These are phyloP conservation scores for Neurospora tetraspora DNA, from an alignment of 495 filamentous ascomycete species.

Conservation along the genomic window DNA sequence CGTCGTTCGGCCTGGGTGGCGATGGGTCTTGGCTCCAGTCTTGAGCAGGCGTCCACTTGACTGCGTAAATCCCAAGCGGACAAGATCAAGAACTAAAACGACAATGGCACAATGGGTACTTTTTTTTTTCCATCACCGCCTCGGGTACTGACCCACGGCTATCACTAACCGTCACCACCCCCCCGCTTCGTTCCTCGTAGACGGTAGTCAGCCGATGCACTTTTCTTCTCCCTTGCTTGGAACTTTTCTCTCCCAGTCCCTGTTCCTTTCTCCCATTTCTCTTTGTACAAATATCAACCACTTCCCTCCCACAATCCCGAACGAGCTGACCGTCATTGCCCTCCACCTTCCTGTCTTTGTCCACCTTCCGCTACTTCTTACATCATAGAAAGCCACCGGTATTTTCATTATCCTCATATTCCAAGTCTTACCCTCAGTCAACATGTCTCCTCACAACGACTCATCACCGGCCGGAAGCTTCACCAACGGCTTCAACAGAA, in stretches of 20 bases:
- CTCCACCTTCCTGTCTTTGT: not conserved
- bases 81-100: slow-evolving; percentile 3
- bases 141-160: slow-evolving; percentile 10
- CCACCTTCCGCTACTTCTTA: not conserved
- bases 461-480: slow-evolving; percentile 39
- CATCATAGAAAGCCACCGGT: not conserved
- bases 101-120: slow-evolving; percentile 8
- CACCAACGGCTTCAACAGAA: slow-evolving; percentile 34
- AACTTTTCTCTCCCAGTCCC: not conserved
- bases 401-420: not conserved
- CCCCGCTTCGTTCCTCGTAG: slow-evolving; percentile 6
- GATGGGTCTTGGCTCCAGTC: slow-evolving; percentile 3
- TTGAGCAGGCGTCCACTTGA: slow-evolving; percentile 8
- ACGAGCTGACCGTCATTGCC: not conserved
- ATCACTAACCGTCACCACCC: slow-evolving; percentile 9
- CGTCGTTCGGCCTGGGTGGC: slow-evolving; percentile 15
- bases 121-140: slow-evolving; percentile 7
- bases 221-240: not conserved
- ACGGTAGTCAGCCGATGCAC: not conserved
- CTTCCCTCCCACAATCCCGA: slow-evolving; percentile 4
- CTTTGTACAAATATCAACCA: slow-evolving; percentile 24
- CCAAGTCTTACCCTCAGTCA: not conserved
- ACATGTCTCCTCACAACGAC: slow-evolving; percentile 44
- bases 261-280: not conserved
- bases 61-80: slow-evolving; percentile 4